Conservation (phyloP, 768 basidiomycete species). For the Suillus americanus region DNA sequence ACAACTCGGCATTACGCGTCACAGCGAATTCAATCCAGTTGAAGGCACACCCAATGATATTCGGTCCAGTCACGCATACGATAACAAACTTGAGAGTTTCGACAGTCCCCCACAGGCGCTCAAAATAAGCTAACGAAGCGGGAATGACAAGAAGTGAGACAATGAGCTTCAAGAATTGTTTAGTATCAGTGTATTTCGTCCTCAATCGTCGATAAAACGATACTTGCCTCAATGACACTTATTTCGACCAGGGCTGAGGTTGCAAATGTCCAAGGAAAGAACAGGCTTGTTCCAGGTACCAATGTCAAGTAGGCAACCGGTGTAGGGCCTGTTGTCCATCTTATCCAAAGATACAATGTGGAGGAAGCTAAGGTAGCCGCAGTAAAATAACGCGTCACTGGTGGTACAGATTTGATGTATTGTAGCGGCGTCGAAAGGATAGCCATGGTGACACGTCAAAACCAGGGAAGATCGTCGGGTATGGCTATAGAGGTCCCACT, state of each 20-base stretch:
- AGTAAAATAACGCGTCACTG: conserved; percentile 74
- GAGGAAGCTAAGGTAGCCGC: conserved; percentile 58
- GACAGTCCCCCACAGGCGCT: conserved; percentile 89
- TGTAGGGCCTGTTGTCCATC: conserved; percentile 49
- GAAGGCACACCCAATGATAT: conserved; percentile 84
- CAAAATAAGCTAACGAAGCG: conserved; percentile 84
- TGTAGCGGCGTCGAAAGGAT: conserved; percentile 72
- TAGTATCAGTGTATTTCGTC: conserved; percentile 6
- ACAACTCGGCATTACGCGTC: conserved; percentile 67
- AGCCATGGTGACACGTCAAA: conserved; percentile 50
- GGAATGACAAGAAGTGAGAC: conserved; percentile 77
- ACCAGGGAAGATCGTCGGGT: background rate
- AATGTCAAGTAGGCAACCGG: conserved; percentile 70
- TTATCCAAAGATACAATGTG: conserved; percentile 62
- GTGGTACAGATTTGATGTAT: conserved; percentile 70
- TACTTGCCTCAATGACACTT: conserved; percentile 76
- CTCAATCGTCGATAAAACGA: background rate
- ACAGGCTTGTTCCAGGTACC: conserved; percentile 77
- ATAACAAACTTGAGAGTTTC: conserved; percentile 87
- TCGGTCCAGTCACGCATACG: conserved; percentile 75
- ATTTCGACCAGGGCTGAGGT: conserved; percentile 88
- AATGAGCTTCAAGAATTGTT: conserved; percentile 53
- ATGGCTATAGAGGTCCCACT: background rate
- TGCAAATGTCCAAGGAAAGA: conserved; percentile 93
- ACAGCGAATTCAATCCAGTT: conserved; percentile 85